Evolutionary conservation across 176 grass and related monocot species (phyloP).

Genomic region (Oryza coarctata): DNA sequence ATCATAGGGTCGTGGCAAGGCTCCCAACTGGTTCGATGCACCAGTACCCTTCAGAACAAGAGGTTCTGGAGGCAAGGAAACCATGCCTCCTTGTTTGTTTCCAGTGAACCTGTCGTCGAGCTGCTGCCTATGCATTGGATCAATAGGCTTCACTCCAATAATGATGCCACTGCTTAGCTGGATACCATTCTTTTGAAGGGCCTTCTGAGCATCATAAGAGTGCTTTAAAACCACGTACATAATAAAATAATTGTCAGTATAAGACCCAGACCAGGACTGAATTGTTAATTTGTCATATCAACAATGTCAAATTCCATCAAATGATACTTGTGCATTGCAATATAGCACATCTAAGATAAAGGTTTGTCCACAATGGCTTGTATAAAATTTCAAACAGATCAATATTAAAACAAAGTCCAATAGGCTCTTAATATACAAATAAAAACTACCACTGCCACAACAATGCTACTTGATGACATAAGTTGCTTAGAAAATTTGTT

Average conservation of each 20-base stretch:
- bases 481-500: not conserved
- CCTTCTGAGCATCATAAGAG: constrained; percentile 72
- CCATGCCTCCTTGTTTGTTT: constrained; percentile 65
- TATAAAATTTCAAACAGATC: not conserved
- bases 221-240: constrained; percentile 39
- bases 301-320: not conserved
- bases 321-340: not conserved
- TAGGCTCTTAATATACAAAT: not conserved
- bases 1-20: constrained; percentile 51
- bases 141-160: constrained; percentile 86
- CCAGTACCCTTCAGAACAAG: constrained; percentile 31
- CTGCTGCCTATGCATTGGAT: constrained; percentile 56
- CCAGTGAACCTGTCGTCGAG: constrained; percentile 53
- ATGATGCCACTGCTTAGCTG: constrained; percentile 73
- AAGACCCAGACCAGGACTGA: not conserved
- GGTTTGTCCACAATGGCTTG: not conserved
- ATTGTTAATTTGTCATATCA: not conserved
- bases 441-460: not conserved
- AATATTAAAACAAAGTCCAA: not conserved
- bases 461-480: not conserved
- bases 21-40: constrained; percentile 46
- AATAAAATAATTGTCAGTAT: constrained; percentile 21
- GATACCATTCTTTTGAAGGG: constrained; percentile 76
- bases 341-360: not conserved
- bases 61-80: constrained; percentile 54